A percentile compares a stretch with the other conserved stretches of the same genome.
These are phyloP conservation scores for Amaranthus palmeri DNA, from an alignment of 148 eudicot species.

Conservation along the genomic window DNA sequence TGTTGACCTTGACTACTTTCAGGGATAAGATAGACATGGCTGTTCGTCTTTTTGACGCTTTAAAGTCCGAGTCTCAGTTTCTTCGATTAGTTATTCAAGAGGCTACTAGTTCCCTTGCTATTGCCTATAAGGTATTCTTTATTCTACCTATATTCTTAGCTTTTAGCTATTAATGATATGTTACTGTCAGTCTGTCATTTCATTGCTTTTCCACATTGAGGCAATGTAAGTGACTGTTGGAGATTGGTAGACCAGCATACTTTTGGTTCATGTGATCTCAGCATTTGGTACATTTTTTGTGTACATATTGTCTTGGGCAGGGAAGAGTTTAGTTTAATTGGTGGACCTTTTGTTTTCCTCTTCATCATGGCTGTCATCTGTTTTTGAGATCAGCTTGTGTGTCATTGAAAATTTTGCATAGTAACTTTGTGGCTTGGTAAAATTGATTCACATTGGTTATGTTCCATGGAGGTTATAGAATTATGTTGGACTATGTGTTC, in stretches of 20 bases:
- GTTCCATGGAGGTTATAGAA: not conserved
- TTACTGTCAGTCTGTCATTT: not conserved
- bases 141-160: not conserved
- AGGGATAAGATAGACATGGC: slow-evolving; percentile 93
- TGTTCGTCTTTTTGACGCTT: slow-evolving; percentile 74
- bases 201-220: slow-evolving; percentile 5
- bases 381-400: not conserved
- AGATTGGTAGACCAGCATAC: not conserved
- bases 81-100: slow-evolving; percentile 81
- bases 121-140: slow-evolving; percentile 65
- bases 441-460: not conserved
- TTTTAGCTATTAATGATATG: not conserved
- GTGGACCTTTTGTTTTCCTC: not conserved
- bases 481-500: not conserved
- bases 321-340: not conserved
- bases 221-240: not conserved
- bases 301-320: not conserved
- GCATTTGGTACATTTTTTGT: not conserved
- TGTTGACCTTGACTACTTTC: slow-evolving; percentile 9
- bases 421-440: not conserved
- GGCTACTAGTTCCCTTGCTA: slow-evolving; percentile 75
- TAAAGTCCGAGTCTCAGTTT: slow-evolving; percentile 67
- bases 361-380: not conserved
- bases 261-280: not conserved
- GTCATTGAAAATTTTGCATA: not conserved